phyloP scores from a whole-genome alignment of 495 filamentous ascomycete genomes.

The Neurospora sp. region DNA sequence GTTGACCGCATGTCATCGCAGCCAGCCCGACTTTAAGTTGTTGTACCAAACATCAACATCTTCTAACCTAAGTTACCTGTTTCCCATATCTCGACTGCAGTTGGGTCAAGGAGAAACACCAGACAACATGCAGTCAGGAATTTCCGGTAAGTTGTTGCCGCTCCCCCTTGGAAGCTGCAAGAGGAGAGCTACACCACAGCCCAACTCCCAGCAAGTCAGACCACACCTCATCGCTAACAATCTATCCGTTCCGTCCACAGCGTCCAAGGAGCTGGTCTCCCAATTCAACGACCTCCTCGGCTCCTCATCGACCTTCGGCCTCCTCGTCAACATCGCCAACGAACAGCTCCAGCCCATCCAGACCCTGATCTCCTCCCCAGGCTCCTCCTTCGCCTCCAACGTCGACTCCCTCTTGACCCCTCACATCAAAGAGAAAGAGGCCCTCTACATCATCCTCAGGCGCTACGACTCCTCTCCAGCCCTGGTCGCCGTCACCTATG shows the following conservation, averaged over 20 bases:
- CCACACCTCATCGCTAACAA: too few relatives aligned
- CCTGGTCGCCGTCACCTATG: slow-evolving; percentile 76
- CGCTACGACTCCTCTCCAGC: slow-evolving; percentile 43
- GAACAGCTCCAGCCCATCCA: slow-evolving; percentile 61
- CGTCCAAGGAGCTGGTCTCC: slow-evolving; percentile 75
- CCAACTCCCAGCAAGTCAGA: too few relatives aligned
- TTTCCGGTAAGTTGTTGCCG: slow-evolving; percentile 47
- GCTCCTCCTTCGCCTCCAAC: slow-evolving; percentile 43
- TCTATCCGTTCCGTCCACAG: slow-evolving; percentile 27
- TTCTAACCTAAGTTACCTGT: background rate
- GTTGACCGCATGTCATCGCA: background rate
- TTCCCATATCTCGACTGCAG: background rate
- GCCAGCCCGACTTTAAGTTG: background rate
- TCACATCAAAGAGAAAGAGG: slow-evolving; percentile 60
- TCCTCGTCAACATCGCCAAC: slow-evolving; percentile 67
- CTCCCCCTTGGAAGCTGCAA: background rate
- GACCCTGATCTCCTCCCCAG: slow-evolving; percentile 46
- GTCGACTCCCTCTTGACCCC: slow-evolving; percentile 42
- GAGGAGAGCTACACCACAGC: too few relatives aligned
- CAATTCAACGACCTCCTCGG: slow-evolving; percentile 68
- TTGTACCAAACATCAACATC: background rate
- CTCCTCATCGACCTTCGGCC: slow-evolving; percentile 55
- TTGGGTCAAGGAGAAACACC: background rate
- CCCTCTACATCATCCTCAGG: slow-evolving; percentile 79
- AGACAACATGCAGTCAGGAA: slow-evolving; percentile 73